Base-by-base conservation (phyloP, 2,329 filamentous ascomycete genomes). In the Aureobasidium leucospermi region DNA sequence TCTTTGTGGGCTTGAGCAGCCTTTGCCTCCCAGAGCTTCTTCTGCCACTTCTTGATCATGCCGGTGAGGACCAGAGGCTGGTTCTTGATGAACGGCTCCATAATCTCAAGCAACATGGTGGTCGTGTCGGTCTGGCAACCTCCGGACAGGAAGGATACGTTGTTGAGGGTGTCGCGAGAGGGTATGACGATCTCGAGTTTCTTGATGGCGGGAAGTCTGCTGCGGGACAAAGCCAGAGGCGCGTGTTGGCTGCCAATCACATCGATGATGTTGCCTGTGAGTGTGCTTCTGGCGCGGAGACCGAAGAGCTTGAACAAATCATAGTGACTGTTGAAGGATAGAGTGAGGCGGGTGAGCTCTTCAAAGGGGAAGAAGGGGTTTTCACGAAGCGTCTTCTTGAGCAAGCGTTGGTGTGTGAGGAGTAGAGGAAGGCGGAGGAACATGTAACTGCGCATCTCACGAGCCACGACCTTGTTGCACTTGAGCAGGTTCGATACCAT, bases 301-400 rank as follows among this genome's bases (percentile, higher is more conserved):
- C 66, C 65, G 59, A 71, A 71, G 11, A 69, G 45, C 3, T 61
- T 28, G 46, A 69, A 41, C 56, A 62, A 68, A 3, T 63, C 59
- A 1, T 58, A 13, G 51, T 67, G 66, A 7, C 48, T 38, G 6
- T 29, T 48, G 1, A 69, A 57, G 2, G 61, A 47, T 4, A 71
- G 52, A 11, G 66, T 61, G 7, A 71, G 53, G 7, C 61, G 51
- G 10, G 58, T 66, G 32, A 71, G 46, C 16, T 58, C 42, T 1
- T 52, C n/a, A 4, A 34, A n/a, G 6, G 62, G 60, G 4, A 36
- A 15, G 3, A 38, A 7, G 2, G 29, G 13, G 41, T 64, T 64
- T 1, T 46, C 11, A n/a, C 65, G 48, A 2, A 67, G 58, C 9
- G 38, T 62, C 9, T 42, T 29, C 10, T n/a, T 38, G 31, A 67